Evolutionary conservation across 176 grass and related monocot genomes (phyloP).

Genomic region (Cenchrus purpureus): DNA sequence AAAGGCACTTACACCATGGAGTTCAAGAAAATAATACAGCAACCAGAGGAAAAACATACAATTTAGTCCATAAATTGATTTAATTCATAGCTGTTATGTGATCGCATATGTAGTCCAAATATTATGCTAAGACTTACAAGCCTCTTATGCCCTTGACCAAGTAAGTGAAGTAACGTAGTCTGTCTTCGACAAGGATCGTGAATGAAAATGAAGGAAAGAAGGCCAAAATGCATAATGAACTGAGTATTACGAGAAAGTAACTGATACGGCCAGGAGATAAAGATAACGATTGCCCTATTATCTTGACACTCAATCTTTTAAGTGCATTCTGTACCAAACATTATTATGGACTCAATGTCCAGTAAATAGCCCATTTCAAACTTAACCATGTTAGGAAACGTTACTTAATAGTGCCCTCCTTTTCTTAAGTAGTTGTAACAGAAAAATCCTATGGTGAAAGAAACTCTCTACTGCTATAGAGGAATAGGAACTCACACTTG

Average conservation of each 20-base stretch:
- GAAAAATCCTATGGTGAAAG: constrained; percentile 29
- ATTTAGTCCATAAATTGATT: not conserved
- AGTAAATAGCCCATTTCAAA: constrained; percentile 6
- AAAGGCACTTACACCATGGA: not conserved
- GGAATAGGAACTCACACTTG: constrained; percentile 72
- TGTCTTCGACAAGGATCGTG: not conserved
- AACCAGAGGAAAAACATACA: not conserved
- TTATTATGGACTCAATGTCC: not conserved
- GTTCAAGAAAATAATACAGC: constrained; percentile 2
- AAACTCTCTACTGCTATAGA: constrained; percentile 7
- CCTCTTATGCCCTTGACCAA: constrained; percentile 12
- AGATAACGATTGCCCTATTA: constrained; percentile 24
- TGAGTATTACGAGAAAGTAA: not conserved
- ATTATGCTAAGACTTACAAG: constrained; percentile 7
- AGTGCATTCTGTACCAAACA: not conserved
- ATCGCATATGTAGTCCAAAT: constrained; percentile 11
- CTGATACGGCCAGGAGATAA: not conserved
- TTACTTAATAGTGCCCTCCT: constrained; percentile 9
- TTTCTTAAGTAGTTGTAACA: constrained; percentile 5
- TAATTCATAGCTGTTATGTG: not conserved
- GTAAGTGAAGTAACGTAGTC: constrained; percentile 13
- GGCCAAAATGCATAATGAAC: not conserved
- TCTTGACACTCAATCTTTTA: not conserved
- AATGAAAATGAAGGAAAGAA: constrained; percentile 23
- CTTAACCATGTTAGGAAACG: not conserved